phyloP scores from a whole-genome alignment of 2,329 filamentous ascomycete species.

The Cladophialophora carrionii region DNA sequence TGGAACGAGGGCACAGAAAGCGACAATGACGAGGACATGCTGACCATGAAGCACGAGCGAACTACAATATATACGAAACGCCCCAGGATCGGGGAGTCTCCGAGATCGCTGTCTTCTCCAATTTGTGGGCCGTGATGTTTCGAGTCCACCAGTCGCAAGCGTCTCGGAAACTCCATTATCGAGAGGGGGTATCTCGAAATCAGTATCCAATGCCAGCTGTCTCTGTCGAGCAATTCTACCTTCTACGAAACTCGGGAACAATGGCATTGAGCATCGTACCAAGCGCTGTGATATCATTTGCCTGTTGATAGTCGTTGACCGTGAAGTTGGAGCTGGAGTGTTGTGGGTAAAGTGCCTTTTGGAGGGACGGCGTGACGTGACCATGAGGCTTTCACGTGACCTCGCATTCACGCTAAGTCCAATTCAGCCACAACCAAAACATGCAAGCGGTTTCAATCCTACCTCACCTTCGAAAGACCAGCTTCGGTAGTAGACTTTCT shows the following conservation, averaged over 20 bases:
- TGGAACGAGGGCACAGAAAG: background rate
- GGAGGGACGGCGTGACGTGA: no score
- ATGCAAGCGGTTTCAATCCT: background rate
- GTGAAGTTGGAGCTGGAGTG: no score
- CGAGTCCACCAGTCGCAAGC: conserved; percentile 9
- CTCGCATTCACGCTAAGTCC: background rate
- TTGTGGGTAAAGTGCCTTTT: background rate
- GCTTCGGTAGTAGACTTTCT: background rate
- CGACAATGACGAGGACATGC: background rate
- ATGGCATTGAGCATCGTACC: background rate
- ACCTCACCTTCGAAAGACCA: background rate
- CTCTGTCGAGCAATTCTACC: background rate
- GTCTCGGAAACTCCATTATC: conserved; percentile 21
- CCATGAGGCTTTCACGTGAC: background rate
- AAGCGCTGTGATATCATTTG: background rate
- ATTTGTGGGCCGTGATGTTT: background rate
- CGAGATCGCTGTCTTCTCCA: conserved; percentile 32
- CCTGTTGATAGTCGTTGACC: background rate
- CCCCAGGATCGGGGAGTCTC: conserved; percentile 19
- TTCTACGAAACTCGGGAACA: background rate
- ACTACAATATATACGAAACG: background rate
- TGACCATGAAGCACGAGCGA: background rate
- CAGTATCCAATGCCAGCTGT: background rate
- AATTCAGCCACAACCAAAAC: conserved; percentile 1
- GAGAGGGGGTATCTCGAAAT: conserved; percentile 31